Conservation (phyloP, 176 grass and related monocot genomes). For the Elymus sibiricus region DNA sequence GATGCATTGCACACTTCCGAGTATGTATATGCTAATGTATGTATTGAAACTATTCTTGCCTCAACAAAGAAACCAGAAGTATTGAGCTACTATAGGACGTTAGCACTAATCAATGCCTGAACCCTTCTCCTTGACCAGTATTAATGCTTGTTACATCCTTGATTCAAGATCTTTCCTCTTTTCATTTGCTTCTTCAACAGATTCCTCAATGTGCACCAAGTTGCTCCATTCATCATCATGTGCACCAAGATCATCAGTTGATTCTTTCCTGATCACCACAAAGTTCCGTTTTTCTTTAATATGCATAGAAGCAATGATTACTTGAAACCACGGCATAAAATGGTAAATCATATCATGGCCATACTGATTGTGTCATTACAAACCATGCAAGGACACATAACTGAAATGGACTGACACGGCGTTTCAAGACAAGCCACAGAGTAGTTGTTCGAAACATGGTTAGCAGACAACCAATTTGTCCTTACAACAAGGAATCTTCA, state of each 20-base stretch:
- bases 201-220: conserved; percentile 10
- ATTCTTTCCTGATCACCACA: conserved; percentile 29
- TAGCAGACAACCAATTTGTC: not conserved
- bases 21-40: no score
- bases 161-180: conserved; percentile 37
- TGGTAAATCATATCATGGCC: not conserved
- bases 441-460: not conserved
- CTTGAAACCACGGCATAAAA: not conserved
- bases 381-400: not conserved
- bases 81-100: no score
- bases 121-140: conserved; percentile 38
- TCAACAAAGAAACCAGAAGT: no score
- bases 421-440: not conserved
- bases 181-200: conserved; percentile 26
- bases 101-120: no score
- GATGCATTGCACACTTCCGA: no score
- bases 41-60: no score
- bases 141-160: conserved; percentile 36
- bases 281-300: conserved; percentile 60
- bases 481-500: not conserved
- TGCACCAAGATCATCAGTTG: conserved; percentile 22
- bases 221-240: conserved; percentile 34
- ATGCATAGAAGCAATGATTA: conserved; percentile 10
- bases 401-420: not conserved
- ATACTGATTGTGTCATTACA: not conserved